Percentiles rank a stretch among this genome's conserved stretches.
These are phyloP conservation scores for carrot (Daucus carota) DNA, from an alignment of 129 eudicot species.

Conservation along the genomic window DNA sequence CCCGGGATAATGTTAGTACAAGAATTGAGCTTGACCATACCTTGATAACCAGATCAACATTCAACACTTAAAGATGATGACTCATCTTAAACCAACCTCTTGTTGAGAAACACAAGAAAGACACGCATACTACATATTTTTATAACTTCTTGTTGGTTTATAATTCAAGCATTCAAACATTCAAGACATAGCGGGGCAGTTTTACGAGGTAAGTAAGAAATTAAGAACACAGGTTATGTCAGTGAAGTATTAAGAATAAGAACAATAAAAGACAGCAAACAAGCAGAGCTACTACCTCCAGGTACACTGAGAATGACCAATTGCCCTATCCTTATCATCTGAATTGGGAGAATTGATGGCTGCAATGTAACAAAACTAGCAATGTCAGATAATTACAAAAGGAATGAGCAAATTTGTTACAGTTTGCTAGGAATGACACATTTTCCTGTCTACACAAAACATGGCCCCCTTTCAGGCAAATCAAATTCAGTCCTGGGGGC, in stretches of 20 bases:
- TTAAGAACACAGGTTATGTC: not conserved
- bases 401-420: not conserved
- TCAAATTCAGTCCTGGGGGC: not conserved
- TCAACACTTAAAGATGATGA: not conserved
- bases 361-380: constrained; percentile 23
- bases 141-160: not conserved
- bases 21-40: not conserved
- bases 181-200: not conserved
- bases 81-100: not conserved
- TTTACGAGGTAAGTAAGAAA: not conserved
- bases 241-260: not conserved
- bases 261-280: constrained; percentile 8
- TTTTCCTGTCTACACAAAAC: not conserved
- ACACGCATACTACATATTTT: not conserved
- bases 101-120: not conserved
- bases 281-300: constrained; percentile 58
- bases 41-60: not conserved
- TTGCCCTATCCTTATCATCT: constrained; percentile 87
- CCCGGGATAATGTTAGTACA: not conserved
- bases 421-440: not conserved
- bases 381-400: not conserved
- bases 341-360: constrained; percentile 95
- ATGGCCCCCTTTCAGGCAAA: constrained; percentile 4
- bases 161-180: not conserved
- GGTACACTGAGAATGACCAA: constrained; percentile 92